Evolutionary conservation across 2,329 filamentous ascomycete genomes (phyloP).

Genomic region (Penicillium sp.): DNA sequence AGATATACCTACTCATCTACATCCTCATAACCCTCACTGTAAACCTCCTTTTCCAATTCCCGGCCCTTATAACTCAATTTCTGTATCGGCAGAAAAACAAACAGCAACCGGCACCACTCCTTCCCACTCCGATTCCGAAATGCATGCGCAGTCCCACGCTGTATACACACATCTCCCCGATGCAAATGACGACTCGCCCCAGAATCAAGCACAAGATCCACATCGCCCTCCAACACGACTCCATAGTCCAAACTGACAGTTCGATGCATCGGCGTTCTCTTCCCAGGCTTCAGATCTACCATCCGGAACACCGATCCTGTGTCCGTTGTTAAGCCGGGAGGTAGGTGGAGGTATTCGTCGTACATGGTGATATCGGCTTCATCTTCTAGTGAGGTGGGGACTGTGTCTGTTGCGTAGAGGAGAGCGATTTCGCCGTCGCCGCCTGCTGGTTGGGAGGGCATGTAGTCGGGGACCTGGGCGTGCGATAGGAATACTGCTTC

Average conservation of each 20-base stretch:
- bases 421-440: slow-evolving; percentile 34
- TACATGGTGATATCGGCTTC: slow-evolving; percentile 37
- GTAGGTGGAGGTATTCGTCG: slow-evolving; percentile 33
- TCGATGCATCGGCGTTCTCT: slow-evolving; percentile 37
- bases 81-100: slow-evolving; percentile 34
- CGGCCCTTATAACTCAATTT: slow-evolving; percentile 44
- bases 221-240: slow-evolving; percentile 38
- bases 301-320: slow-evolving; percentile 35
- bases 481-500: slow-evolving; percentile 38
- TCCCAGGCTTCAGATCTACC: slow-evolving; percentile 36
- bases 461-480: slow-evolving; percentile 34
- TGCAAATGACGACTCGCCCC: slow-evolving; percentile 33
- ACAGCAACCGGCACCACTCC: slow-evolving; percentile 33
- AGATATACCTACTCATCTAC: background rate
- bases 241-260: slow-evolving; percentile 41
- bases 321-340: slow-evolving; percentile 33
- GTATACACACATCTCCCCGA: slow-evolving; percentile 38
- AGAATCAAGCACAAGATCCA: slow-evolving; percentile 38
- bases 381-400: slow-evolving; percentile 29
- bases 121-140: slow-evolving; percentile 27
- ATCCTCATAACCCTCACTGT: slow-evolving; percentile 26
- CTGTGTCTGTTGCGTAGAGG: slow-evolving; percentile 30
- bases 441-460: slow-evolving; percentile 28
- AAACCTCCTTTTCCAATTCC: slow-evolving; percentile 53
- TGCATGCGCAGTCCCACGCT: slow-evolving; percentile 34